Base-by-base conservation (phyloP, 2,329 filamentous ascomycete species). In the Calonectria pauciramosa region DNA sequence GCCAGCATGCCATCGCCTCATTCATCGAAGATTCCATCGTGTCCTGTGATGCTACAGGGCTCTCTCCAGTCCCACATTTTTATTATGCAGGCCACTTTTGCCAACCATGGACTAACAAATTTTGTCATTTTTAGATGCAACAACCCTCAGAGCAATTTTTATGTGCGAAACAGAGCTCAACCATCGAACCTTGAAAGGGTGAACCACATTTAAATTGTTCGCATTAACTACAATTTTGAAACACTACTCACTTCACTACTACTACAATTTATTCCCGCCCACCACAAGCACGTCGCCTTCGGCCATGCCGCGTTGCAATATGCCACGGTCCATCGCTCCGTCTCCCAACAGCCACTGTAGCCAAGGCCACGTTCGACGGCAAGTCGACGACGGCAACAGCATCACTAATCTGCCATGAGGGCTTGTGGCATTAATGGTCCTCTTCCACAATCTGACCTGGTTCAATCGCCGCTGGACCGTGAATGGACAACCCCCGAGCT, bases 391-490 rank as follows among this genome's bases (percentile, higher is more conserved):
- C 18, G 1, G 3, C 3, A n/a, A n/a, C 41, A 11, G 1, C 20
- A 20, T 47, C 20, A 2, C 20, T 9, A 8, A 4, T 13, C 1
- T 13, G 5, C 4, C 44, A 8, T 1, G 0, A 13, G 1, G 20
- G 4, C 44, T 23, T 23, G 3, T 47, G 20, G n/a, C 8, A 13
- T 13, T 1, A 23, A 6, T 9, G 4, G 11, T 47, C 44, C 1
- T 4, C n/a, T 47, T 47, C n/a, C n/a, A 9, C 20, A 47, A 2
- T 2, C 8, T 11, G 20, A 2, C 20, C 44, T 47, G 11, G 13
- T 47, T 4, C 44, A 23, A 4, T 13, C 10, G 11, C 10, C 1
- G 4, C 1, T 23, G 4, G 44, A 13, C n/a, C 44, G 9, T 11
- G 44, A 3, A 13, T 2, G 4, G 6, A 47, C 0, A 47, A 10